Conservation (phyloP, 2,329 filamentous ascomycete genomes). For the Bipolaris gigantea region DNA sequence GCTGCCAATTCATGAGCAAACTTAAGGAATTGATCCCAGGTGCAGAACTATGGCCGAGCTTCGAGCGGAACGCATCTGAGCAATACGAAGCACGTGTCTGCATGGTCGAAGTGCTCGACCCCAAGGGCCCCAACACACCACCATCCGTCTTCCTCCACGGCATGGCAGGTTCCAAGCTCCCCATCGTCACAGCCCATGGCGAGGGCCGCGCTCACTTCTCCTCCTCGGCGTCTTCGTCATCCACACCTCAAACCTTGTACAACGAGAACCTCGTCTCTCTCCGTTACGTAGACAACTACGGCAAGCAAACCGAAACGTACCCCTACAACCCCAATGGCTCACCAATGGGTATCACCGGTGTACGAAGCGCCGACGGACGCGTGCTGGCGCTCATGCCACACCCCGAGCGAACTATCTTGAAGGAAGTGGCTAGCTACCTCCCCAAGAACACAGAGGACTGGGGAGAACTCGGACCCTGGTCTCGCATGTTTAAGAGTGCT, state of each 20-base stretch:
- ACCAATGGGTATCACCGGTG: conserved; percentile 77
- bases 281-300: conserved; percentile 82
- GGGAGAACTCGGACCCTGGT: conserved; percentile 84
- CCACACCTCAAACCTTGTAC: conserved; percentile 57
- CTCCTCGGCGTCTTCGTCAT: conserved; percentile 41
- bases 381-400: conserved; percentile 92
- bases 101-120: conserved; percentile 79
- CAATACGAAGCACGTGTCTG: conserved; percentile 88
- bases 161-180: conserved; percentile 79
- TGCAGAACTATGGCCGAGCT: conserved; percentile 78
- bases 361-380: conserved; percentile 74
- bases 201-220: conserved; percentile 74
- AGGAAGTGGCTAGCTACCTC: conserved; percentile 75
- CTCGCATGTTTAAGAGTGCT: conserved; percentile 82
- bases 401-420: conserved; percentile 84
- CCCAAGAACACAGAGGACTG: conserved; percentile 66
- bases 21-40: conserved; percentile 84
- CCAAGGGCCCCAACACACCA: conserved; percentile 45
- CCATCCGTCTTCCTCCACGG: conserved; percentile 84
- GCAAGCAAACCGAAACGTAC: conserved; percentile 75
- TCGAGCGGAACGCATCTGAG: conserved; percentile 80
- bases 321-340: conserved; percentile 90
- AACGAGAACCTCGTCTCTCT: conserved; percentile 72
- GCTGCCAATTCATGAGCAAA: conserved; percentile 90
- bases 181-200: conserved; percentile 86